phyloP scores from a whole-genome alignment of 352 stramenopile genomes.

The Nothophytophthora sp. region DNA sequence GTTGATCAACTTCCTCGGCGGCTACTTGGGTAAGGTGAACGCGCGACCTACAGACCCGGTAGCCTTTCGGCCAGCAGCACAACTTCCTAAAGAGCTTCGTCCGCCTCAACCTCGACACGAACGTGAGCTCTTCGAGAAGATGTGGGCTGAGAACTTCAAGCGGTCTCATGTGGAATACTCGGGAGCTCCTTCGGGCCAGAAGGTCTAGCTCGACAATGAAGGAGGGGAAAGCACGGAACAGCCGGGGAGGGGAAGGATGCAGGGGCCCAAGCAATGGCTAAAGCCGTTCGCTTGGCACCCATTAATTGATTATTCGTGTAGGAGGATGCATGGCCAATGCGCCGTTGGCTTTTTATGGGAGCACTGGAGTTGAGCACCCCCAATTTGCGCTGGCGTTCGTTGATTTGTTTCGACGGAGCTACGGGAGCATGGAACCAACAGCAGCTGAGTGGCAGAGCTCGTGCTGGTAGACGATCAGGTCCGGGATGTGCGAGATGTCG shows the following conservation, averaged over 20 bases:
- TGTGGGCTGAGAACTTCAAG: constrained; percentile 98
- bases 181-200: constrained; percentile 7
- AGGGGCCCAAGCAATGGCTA: constrained; percentile 4
- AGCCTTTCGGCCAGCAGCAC: constrained; percentile 63
- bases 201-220: constrained; percentile 20
- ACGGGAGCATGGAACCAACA: constrained; percentile 7
- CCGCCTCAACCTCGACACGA: constrained; percentile 94
- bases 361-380: constrained; percentile 20
- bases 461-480: constrained; percentile 82
- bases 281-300: constrained; percentile 5
- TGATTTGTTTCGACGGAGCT: constrained; percentile 3
- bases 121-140: constrained; percentile 95
- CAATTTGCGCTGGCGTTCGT: not conserved
- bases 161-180: constrained; percentile 84
- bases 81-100: constrained; percentile 86
- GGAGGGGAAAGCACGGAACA: not conserved
- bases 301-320: constrained; percentile 38
- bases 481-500: constrained; percentile 73
- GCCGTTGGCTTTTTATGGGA: constrained; percentile 20
- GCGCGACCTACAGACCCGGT: constrained; percentile 62
- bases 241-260: constrained; percentile 14
- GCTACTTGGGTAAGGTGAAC: constrained; percentile 81
- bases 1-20: constrained; percentile 83
- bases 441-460: constrained; percentile 42
- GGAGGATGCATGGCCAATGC: constrained; percentile 13